phyloP scores from a whole-genome alignment of 306 rosid genomes.

The Sesbania bispinosa region DNA sequence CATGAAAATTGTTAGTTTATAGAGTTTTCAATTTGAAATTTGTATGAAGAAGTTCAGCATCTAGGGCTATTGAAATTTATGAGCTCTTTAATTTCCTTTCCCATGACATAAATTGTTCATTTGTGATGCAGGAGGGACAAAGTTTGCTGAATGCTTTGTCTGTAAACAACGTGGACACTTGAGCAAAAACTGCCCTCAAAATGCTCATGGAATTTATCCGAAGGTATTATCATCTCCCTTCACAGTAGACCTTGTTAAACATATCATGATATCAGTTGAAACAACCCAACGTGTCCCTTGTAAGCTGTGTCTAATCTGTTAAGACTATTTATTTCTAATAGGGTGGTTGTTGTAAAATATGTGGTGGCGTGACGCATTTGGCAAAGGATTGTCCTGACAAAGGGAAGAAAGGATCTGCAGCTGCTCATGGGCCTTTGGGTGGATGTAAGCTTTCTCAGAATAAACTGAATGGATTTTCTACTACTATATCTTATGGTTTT shows the following conservation, averaged over 20 bases:
- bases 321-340: slow-evolving; percentile 22
- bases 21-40: background rate
- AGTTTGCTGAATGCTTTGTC: slow-evolving; percentile 82
- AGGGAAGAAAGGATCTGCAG: slow-evolving; percentile 33
- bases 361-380: slow-evolving; percentile 92
- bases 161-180: slow-evolving; percentile 83
- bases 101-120: background rate
- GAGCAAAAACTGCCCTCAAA: slow-evolving; percentile 88
- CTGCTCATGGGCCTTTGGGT: slow-evolving; percentile 14
- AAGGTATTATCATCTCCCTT: slow-evolving; percentile 52
- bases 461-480: background rate
- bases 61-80: background rate
- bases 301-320: slow-evolving; percentile 17
- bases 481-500: background rate
- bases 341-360: slow-evolving; percentile 96
- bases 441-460: slow-evolving; percentile 36
- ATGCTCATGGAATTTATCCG: slow-evolving; percentile 87
- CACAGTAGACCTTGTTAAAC: background rate
- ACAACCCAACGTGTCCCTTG: background rate
- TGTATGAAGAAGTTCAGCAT: background rate
- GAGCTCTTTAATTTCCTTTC: background rate
- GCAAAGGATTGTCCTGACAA: slow-evolving; percentile 90
- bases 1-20: background rate
- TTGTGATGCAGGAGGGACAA: slow-evolving; percentile 78
- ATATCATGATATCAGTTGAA: background rate